These are phyloP conservation scores for Hortiboletus flavorubellus DNA, from an alignment of 768 basidiomycete species.

Conservation along the genomic window DNA sequence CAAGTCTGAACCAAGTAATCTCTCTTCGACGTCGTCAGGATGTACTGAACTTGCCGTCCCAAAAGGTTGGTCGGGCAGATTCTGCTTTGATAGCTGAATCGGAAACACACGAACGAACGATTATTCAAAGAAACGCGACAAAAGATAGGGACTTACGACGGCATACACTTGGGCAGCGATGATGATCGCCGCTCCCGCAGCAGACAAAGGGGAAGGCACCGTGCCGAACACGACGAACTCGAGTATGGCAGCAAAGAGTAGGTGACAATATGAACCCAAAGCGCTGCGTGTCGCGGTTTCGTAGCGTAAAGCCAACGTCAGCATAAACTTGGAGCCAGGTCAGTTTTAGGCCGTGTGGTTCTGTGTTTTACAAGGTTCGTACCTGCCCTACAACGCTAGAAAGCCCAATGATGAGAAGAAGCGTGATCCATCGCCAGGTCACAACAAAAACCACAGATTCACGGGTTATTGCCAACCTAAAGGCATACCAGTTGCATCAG, in stretches of 20 bases:
- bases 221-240: constrained; percentile 65
- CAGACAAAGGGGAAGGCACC: constrained; percentile 53
- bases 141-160: background rate
- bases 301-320: constrained; percentile 60
- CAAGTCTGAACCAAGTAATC: background rate
- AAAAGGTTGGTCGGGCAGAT: background rate
- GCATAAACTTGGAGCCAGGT: constrained; percentile 38
- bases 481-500: background rate
- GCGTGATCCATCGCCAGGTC: constrained; percentile 14
- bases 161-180: constrained; percentile 28
- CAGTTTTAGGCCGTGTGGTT: background rate
- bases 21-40: background rate
- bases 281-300: constrained; percentile 64
- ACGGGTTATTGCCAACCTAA: constrained; percentile 9
- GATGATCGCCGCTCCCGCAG: constrained; percentile 65
- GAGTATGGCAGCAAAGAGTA: constrained; percentile 65
- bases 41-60: background rate
- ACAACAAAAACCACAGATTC: constrained; percentile 14
- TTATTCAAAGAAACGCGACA: too few relatives aligned
- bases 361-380: background rate
- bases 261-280: constrained; percentile 58
- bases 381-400: constrained; percentile 18
- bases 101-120: background rate
- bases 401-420: constrained; percentile 16
- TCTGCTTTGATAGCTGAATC: constrained; percentile 4